Percentiles rank a stretch among this genome's conserved stretches.
These are phyloP conservation scores for Aspergillus steynii DNA, from an alignment of 495 filamentous ascomycete genomes.

Conservation along the genomic window DNA sequence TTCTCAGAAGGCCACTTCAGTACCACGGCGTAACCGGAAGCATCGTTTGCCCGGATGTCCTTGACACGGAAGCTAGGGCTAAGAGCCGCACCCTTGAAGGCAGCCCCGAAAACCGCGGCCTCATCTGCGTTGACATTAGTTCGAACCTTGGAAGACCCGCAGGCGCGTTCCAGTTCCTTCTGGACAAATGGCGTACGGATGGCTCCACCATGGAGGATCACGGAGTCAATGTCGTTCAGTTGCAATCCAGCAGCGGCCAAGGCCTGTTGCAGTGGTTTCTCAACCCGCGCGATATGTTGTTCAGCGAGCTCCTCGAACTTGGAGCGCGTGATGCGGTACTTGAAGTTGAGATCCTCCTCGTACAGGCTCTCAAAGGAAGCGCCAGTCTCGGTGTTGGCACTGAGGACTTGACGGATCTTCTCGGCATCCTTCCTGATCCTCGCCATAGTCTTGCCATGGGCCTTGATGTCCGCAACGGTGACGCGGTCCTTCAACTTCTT, in stretches of 20 bases:
- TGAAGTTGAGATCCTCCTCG: constrained; percentile 84
- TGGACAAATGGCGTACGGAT: constrained; percentile 94
- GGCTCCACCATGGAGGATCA: constrained; percentile 91
- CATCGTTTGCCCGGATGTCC: constrained; percentile 82
- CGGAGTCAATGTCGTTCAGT: constrained; percentile 77
- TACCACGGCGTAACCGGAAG: constrained; percentile 67
- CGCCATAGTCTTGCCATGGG: constrained; percentile 80
- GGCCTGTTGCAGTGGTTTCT: constrained; percentile 69
- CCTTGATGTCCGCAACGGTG: constrained; percentile 57
- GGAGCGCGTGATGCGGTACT: constrained; percentile 80
- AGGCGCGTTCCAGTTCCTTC: constrained; percentile 76
- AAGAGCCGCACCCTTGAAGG: constrained; percentile 87
- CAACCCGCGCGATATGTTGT: constrained; percentile 65
- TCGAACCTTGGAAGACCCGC: constrained; percentile 71
- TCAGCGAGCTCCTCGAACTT: constrained; percentile 82
- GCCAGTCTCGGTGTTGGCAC: constrained; percentile 82
- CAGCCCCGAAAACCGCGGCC: constrained; percentile 93
- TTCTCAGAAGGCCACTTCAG: constrained; percentile 64
- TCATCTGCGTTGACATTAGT: constrained; percentile 97
- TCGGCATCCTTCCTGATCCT: constrained; percentile 92
- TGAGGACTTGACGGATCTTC: constrained; percentile 82
- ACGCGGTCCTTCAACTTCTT: constrained; percentile 70
- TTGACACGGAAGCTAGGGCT: constrained; percentile 96
- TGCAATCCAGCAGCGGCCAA: constrained; percentile 70
- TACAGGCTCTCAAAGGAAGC: constrained; percentile 84